Percentiles rank a stretch among this genome's conserved stretches.
phyloP scores from a whole-genome alignment of 305 asterid species.

The Fraxinus sp. region DNA sequence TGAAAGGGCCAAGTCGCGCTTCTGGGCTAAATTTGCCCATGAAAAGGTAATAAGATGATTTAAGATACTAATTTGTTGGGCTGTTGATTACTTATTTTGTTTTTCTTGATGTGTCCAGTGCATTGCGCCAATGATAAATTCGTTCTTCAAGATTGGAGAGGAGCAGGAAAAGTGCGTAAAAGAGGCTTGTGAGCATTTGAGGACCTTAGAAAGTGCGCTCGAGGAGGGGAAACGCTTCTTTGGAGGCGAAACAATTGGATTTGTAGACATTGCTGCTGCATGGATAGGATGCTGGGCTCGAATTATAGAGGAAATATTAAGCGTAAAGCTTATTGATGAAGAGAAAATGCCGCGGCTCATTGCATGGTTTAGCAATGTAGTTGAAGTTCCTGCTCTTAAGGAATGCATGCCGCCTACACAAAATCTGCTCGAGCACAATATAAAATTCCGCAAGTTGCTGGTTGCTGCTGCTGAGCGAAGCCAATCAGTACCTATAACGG shows the following conservation, averaged over 20 bases:
- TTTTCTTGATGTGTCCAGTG: constrained; percentile 25
- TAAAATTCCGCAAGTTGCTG: constrained; percentile 24
- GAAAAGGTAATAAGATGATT: constrained; percentile 24
- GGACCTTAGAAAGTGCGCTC: constrained; percentile 21
- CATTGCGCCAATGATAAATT: constrained; percentile 20
- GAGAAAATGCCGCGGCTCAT: constrained; percentile 30
- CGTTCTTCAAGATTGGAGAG: constrained; percentile 24
- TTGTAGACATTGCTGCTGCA: constrained; percentile 28
- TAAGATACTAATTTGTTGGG: not conserved
- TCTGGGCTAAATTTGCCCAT: constrained; percentile 35
- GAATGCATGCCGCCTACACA: constrained; percentile 27
- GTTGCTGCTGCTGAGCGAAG: constrained; percentile 6
- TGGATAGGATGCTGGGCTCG: constrained; percentile 30
- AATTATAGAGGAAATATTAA: constrained; percentile 18
- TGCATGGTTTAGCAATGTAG: constrained; percentile 29
- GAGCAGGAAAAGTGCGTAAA: constrained; percentile 26
- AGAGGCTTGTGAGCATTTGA: constrained; percentile 29
- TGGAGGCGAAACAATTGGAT: constrained; percentile 26
- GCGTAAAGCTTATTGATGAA: constrained; percentile 25
- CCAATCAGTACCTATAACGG: not conserved
- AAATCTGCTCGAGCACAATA: constrained; percentile 25
- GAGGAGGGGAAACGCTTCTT: constrained; percentile 21
- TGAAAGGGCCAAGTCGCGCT: constrained; percentile 22
- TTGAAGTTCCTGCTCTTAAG: constrained; percentile 31
- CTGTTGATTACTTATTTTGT: not conserved